Conservation (phyloP, 805 yeast genomes). For the Saturnispora silvae region DNA sequence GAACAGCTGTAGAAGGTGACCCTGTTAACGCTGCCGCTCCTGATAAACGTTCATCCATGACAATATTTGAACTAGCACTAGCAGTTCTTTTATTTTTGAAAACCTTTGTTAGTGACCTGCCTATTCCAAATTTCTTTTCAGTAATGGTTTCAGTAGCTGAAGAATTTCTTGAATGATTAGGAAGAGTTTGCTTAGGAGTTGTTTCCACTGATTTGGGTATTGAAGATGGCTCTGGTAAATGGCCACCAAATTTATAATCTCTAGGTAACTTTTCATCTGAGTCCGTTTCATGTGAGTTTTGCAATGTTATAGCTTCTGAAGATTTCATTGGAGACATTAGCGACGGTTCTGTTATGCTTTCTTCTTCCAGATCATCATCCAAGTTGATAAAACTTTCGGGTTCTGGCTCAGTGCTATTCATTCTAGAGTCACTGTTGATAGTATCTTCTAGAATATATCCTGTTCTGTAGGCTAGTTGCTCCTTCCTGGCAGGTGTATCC, state of each 20-base stretch:
- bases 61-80: background rate
- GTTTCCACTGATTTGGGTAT: background rate
- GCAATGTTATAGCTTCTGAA: background rate
- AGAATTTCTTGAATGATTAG: slow-evolving; percentile 2
- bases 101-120: slow-evolving; percentile 19
- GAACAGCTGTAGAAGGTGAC: no score
- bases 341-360: slow-evolving; percentile 8
- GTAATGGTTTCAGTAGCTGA: slow-evolving; percentile 41
- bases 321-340: slow-evolving; percentile 5
- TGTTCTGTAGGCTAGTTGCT: slow-evolving; percentile 7
- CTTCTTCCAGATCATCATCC: slow-evolving; percentile 16
- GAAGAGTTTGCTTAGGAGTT: background rate
- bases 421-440: slow-evolving; percentile 7
- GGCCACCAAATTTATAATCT: slow-evolving; percentile 6
- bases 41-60: no score
- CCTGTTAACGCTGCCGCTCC: background rate
- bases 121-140: slow-evolving; percentile 17
- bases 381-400: slow-evolving; percentile 18
- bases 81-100: slow-evolving; percentile 11
- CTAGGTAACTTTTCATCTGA: background rate
- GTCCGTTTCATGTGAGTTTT: slow-evolving; percentile 2
- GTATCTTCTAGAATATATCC: slow-evolving; percentile 11
- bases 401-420: slow-evolving; percentile 7
- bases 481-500: slow-evolving; percentile 10
- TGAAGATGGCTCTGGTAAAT: background rate